phyloP scores from a whole-genome alignment of 495 filamentous ascomycete species.

The Penicillium flavigenum region DNA sequence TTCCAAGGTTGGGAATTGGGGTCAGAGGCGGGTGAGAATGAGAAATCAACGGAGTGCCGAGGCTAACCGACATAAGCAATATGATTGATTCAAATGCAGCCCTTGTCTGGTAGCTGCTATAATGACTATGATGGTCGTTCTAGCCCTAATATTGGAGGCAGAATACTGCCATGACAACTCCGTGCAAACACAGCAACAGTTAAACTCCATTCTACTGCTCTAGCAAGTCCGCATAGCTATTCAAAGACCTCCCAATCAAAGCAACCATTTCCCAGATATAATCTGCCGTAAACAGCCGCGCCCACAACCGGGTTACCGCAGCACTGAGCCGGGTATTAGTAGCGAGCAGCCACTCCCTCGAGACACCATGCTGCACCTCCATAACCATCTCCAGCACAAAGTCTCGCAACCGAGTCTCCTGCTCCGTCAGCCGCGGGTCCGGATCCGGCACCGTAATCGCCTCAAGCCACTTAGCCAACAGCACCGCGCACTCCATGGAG shows the following conservation, averaged over 20 bases:
- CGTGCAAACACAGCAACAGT: not conserved
- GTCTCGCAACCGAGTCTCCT: slow-evolving; percentile 60
- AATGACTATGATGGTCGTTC: not conserved
- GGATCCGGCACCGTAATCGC: slow-evolving; percentile 38
- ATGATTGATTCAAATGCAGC: not conserved
- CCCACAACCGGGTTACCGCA: slow-evolving; percentile 65
- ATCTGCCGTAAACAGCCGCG: slow-evolving; percentile 64
- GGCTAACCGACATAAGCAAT: not conserved
- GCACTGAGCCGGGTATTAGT: slow-evolving; percentile 61
- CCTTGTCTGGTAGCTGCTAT: not conserved
- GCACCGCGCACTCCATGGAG: slow-evolving; percentile 68
- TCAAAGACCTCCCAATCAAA: slow-evolving; percentile 60
- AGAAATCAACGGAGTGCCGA: not conserved
- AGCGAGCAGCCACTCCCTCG: slow-evolving; percentile 48
- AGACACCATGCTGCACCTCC: slow-evolving; percentile 59
- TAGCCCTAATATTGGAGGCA: not conserved
- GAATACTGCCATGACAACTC: not conserved
- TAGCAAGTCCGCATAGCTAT: slow-evolving; percentile 63
- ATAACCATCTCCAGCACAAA: slow-evolving; percentile 67
- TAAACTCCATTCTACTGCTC: slow-evolving; percentile 31
- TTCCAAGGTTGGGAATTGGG: not conserved
- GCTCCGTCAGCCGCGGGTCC: slow-evolving; percentile 42
- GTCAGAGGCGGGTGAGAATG: not conserved
- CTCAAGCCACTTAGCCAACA: slow-evolving; percentile 57
- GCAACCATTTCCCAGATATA: slow-evolving; percentile 68